Evolutionary conservation across 2,329 filamentous ascomycete species (phyloP), one percentile per base, ranked within the genome.

Genomic region (Coniosporium tulheliwenetii): DNA sequence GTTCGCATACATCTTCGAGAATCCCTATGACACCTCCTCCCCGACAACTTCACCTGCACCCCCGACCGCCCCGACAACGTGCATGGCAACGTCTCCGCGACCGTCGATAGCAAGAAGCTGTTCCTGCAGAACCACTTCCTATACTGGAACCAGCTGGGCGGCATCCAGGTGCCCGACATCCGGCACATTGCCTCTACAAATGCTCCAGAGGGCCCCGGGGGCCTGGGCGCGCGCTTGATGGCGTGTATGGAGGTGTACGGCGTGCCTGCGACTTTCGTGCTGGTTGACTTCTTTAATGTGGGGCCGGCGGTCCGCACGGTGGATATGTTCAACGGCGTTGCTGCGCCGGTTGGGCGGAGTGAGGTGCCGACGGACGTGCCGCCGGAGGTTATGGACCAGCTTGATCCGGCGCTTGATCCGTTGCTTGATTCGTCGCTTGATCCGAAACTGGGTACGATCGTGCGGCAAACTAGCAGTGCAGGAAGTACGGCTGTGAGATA

Each of bases 91-190:
- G 51, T 65, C 1, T 44, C 55, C 5, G 46, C 55, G 1, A 81
- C 79, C 2, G 53, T 81, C 19, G 53, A 64, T 0, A 66, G 67
- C 1, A 72, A 73, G 48, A 70, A 75, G 49, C 69, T 91, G 55
- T 75, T 82, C 19, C 65, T 91, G 9, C 70, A 84, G 64, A 91
- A 91, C 66, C 84, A 91, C 63, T 89, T 91, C 65, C 70, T 81
- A 40, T 78, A 87, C 63, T 62, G 68, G 43, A 60, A 55, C 5
- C 54, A 76, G 15, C 57, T 66, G 13, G 58, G 69, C 3, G 66
- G 65, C 44, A 54, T 84, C 50, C 61, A 73, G 47, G 63, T 76
- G 35, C 80, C 81, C 2, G 72, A 81, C 48, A 64, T 70, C 13
- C 66, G 62, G 46, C 65, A 71, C 49, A 71, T 81, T 47, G 60